These are phyloP conservation scores for Diutina rugosa DNA, from an alignment of 1,139 yeast species.

Conservation along the genomic window DNA sequence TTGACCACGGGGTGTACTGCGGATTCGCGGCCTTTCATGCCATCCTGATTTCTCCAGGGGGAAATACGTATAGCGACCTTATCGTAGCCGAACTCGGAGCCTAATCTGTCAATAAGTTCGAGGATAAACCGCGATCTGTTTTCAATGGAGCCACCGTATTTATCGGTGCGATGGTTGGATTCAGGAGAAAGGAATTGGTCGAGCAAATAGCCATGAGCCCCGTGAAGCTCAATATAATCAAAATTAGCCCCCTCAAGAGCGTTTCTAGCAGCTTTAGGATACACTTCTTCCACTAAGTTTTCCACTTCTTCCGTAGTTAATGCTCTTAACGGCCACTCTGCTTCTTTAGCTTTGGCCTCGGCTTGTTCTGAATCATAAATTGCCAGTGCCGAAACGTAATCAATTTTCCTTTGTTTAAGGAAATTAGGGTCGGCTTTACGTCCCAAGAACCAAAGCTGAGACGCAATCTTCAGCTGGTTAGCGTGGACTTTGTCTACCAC, in stretches of 20 bases:
- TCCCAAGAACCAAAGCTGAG: slow-evolving; percentile 39
- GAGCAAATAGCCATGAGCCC: slow-evolving; percentile 17
- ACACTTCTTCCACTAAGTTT: slow-evolving; percentile 10
- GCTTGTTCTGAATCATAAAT: slow-evolving; percentile 7
- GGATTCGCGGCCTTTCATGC: slow-evolving; percentile 8
- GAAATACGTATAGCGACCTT: slow-evolving; percentile 64
- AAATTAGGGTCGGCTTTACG: not conserved
- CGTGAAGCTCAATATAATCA: slow-evolving; percentile 24
- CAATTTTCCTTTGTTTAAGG: not conserved
- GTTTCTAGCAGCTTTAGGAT: slow-evolving; percentile 19
- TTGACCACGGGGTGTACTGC: not conserved
- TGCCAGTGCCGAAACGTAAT: not conserved
- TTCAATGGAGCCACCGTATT: slow-evolving; percentile 27
- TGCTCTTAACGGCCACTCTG: slow-evolving; percentile 18
- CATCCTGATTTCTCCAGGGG: slow-evolving; percentile 36
- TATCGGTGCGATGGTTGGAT: slow-evolving; percentile 22
- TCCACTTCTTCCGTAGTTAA: slow-evolving; percentile 33
- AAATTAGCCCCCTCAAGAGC: slow-evolving; percentile 11
- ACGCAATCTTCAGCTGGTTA: slow-evolving; percentile 25
- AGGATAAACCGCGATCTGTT: slow-evolving; percentile 17
- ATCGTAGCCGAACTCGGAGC: slow-evolving; percentile 54
- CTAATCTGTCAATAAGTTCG: slow-evolving; percentile 73
- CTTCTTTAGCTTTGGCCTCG: slow-evolving; percentile 14
- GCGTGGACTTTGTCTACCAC: slow-evolving; percentile 36
- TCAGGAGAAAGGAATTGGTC: slow-evolving; percentile 21